Percentiles rank a stretch among this genome's conserved stretches.
These are phyloP conservation scores for Xylaria sp. DNA, from an alignment of 2,329 filamentous ascomycete species.

Conservation along the genomic window DNA sequence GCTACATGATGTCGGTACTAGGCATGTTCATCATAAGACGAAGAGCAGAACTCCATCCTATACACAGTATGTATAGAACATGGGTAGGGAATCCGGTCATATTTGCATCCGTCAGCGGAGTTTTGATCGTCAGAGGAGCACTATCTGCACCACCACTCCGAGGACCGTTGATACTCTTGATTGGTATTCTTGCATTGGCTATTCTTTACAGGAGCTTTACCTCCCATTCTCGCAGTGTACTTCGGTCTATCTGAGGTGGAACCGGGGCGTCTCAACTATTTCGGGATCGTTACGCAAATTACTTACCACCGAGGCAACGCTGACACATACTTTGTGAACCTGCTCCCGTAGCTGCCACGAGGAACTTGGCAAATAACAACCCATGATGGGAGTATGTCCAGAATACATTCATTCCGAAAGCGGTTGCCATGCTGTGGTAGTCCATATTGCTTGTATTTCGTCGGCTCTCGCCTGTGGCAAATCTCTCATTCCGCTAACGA, in stretches of 20 bases:
- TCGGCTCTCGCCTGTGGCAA: conserved; percentile 33
- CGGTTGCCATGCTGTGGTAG: conserved; percentile 32
- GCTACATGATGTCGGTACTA: conserved; percentile 38
- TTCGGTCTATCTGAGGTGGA: conserved; percentile 31
- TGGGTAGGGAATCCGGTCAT: conserved; percentile 37
- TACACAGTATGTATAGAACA: conserved; percentile 36
- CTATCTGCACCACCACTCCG: conserved; percentile 39
- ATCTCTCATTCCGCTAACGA: conserved; percentile 25
- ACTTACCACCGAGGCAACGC: conserved; percentile 23
- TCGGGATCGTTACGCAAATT: conserved; percentile 12
- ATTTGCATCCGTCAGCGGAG: conserved; percentile 36
- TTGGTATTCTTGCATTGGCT: conserved; percentile 37
- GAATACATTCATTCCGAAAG: conserved; percentile 28
- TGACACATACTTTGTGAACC: conserved; percentile 18
- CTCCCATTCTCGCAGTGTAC: conserved; percentile 31
- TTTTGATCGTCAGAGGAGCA: conserved; percentile 39
- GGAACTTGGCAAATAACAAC: conserved; percentile 25
- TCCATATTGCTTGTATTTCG: conserved; percentile 29
- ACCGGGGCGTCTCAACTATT: conserved; percentile 23
- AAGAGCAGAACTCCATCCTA: conserved; percentile 26
- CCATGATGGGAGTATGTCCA: conserved; percentile 23
- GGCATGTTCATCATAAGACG: conserved; percentile 36
- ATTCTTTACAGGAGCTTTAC: conserved; percentile 35
- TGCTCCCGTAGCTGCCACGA: conserved; percentile 20
- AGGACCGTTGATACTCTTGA: conserved; percentile 38